Conservation (phyloP, 345 rosid species). For the Rhizophora apiculata region DNA sequence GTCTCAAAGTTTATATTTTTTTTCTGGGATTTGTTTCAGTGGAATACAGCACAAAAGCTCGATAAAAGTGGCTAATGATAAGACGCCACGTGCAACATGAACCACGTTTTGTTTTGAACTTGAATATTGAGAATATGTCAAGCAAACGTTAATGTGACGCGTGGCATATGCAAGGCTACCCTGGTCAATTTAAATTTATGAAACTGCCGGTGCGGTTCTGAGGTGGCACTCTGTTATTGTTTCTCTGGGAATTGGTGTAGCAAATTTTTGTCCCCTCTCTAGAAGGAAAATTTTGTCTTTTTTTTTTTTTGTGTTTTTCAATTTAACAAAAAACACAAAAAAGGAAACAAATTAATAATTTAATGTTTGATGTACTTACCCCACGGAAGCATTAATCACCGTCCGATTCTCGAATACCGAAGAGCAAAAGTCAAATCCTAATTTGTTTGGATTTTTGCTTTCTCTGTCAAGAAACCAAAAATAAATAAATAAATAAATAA, state of each 20-base stretch:
- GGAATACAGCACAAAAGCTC: no score
- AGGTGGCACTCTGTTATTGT: constrained; percentile 11
- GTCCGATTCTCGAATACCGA: not conserved
- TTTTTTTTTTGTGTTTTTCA: not conserved
- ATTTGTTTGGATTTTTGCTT: not conserved
- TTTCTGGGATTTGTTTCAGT: no score
- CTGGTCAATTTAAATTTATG: not conserved
- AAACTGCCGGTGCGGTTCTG: not conserved
- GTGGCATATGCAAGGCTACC: not conserved
- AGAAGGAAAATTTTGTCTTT: not conserved
- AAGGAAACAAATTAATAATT: not conserved
- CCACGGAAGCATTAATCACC: constrained; percentile 22
- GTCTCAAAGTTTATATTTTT: no score
- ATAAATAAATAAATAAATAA: no score
- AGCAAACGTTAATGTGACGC: not conserved
- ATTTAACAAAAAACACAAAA: no score
- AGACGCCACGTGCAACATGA: constrained; percentile 2
- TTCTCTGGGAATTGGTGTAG: constrained; percentile 9
- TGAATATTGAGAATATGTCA: not conserved
- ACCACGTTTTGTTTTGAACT: no score
- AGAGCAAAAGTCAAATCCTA: constrained; percentile 7
- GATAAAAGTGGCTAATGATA: not conserved
- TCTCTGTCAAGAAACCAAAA: no score
- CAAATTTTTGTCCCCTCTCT: constrained; percentile 18
- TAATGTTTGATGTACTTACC: constrained; percentile 14